These are phyloP conservation scores for Colletotrichum phormii DNA, from an alignment of 2,329 filamentous ascomycete species.

Conservation along the genomic window DNA sequence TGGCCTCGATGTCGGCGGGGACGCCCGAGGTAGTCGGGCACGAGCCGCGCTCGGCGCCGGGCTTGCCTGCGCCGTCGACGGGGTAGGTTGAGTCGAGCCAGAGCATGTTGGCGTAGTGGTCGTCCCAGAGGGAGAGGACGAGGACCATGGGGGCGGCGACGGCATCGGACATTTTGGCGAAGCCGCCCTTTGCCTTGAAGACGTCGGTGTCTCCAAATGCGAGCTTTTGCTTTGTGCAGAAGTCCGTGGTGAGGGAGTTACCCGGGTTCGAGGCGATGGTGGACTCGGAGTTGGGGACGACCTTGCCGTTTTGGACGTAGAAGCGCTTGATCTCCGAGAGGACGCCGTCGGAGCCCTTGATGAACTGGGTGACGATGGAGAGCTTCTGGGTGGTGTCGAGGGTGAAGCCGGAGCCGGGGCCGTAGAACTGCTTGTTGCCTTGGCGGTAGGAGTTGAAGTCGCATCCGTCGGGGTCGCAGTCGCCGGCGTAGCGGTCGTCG, in stretches of 20 bases:
- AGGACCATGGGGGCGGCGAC: conserved; percentile 58
- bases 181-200: conserved; percentile 68
- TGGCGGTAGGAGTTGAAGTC: conserved; percentile 78
- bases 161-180: conserved; percentile 65
- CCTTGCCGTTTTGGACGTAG: conserved; percentile 72
- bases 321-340: conserved; percentile 72
- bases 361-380: conserved; percentile 77
- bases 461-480: conserved; percentile 77
- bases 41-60: conserved; percentile 65
- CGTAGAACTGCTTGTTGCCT: conserved; percentile 74
- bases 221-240: conserved; percentile 69
- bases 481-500: conserved; percentile 66
- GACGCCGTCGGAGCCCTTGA: conserved; percentile 57
- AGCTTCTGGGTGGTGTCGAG: conserved; percentile 70
- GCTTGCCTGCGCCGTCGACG: conserved; percentile 47
- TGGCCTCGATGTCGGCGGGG: conserved; percentile 60
- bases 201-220: conserved; percentile 65
- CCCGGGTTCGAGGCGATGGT: conserved; percentile 52
- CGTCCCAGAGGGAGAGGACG: conserved; percentile 69
- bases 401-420: conserved; percentile 61
- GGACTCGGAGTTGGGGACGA: conserved; percentile 65
- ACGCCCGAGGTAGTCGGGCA: conserved; percentile 65
- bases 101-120: conserved; percentile 56
- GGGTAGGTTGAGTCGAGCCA: conserved; percentile 80
- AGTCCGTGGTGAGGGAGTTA: conserved; percentile 66